Evolutionary conservation across 176 grass and related monocot genomes (phyloP).

Genomic region (Neostapfia colusana): DNA sequence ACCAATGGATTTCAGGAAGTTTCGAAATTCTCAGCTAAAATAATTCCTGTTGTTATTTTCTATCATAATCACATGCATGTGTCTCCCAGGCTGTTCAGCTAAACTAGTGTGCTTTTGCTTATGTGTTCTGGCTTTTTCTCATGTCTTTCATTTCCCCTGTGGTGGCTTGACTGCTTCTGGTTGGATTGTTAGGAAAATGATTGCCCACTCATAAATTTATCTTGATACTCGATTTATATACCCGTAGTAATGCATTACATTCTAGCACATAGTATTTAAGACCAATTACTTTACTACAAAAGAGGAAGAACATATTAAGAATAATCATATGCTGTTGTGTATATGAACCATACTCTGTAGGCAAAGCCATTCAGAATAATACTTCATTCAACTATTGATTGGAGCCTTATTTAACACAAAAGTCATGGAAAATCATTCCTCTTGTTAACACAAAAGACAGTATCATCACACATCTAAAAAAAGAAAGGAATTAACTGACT

Average conservation of each 20-base stretch:
- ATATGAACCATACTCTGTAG: background rate
- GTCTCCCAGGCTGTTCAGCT: slow-evolving; percentile 48
- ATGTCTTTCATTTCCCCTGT: slow-evolving; percentile 18
- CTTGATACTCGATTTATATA: background rate
- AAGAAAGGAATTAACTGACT: background rate
- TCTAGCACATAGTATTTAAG: background rate
- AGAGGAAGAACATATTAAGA: background rate
- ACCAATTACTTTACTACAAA: slow-evolving; percentile 3
- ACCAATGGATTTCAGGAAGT: slow-evolving; percentile 60
- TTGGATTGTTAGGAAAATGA: background rate
- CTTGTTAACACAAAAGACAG: too few relatives aligned
- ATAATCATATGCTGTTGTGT: background rate
- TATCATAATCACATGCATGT: slow-evolving; percentile 38
- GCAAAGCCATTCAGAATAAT: background rate
- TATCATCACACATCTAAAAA: too few relatives aligned
- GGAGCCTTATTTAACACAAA: background rate
- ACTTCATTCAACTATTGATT: background rate
- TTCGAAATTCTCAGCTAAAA: slow-evolving; percentile 67
- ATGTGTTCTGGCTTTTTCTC: background rate
- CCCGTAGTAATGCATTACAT: background rate
- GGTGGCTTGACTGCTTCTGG: background rate
- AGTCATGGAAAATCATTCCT: background rate
- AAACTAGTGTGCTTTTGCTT: slow-evolving; percentile 33
- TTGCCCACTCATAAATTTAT: background rate
- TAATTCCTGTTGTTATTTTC: background rate